Base-by-base conservation (phyloP, 169 alveolate genomes). In the Eimeria zaria region DNA sequence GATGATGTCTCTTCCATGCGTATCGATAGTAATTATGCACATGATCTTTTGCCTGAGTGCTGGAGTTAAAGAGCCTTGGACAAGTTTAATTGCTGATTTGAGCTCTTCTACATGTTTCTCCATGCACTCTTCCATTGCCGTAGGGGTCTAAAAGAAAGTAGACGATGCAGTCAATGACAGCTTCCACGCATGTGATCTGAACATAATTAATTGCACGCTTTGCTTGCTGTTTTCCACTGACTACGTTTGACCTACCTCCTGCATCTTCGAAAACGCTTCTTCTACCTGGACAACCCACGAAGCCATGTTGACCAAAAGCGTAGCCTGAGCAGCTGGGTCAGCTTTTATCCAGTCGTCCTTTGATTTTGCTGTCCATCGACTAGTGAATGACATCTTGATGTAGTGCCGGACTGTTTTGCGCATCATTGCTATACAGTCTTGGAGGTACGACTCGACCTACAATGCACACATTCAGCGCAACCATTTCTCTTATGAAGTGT, bases 21-120 rank as follows among this genome's bases (percentile, higher is more conserved):
- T 99, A 96, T 99, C 99, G 96, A 99, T 97, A 51, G 99, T 99
- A 95, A 99, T 99, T 96, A 99, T 95, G 78, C 99, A 99, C 99
- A 99, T 99, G 69, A 99, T 97, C 97, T 99, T 99, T 95, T 95
- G 97, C 48, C 99, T 89, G 78, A 96, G 96, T 22, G 99, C 99
- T 93, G 97, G 98, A 20, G 98, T 97, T 58, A 99, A 96, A 74
- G 99, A 98, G 46, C 99, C 99, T 97, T 98, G 98, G 83, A 99
- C 99, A 96, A 98, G 97, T 89, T 98, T 98, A 96, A 99, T 99
- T 64, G 99, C 97, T 67, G 96, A 76, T 27, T 76, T 64, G 60
- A 94, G 96, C 87, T 95, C 97, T 46, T 90, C 97, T 14, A 97
- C 97, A 74, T 97, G 97, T 58, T 60, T 71, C 46, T 91, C 96